Conservation (phyloP, 2,329 filamentous ascomycete genomes). For the Hypoxylon sp. region DNA sequence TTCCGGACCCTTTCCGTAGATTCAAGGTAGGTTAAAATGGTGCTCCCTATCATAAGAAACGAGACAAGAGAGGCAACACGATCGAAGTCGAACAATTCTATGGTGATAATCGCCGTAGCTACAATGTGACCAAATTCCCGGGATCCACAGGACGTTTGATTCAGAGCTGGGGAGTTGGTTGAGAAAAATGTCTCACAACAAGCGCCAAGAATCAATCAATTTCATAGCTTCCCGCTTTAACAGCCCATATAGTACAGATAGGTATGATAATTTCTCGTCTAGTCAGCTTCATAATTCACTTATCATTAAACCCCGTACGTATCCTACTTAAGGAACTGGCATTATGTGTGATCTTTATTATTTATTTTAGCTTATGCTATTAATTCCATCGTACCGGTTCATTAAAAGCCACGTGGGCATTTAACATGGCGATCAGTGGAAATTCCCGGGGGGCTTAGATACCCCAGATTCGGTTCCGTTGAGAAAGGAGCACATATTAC, state of each 20-base stretch:
- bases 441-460: conserved; percentile 24
- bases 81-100: conserved; percentile 36
- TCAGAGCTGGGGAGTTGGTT: conserved; percentile 27
- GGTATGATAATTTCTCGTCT: conserved; percentile 17
- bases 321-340: conserved; percentile 12
- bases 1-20: conserved; percentile 10
- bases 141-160: conserved; percentile 27
- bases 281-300: conserved; percentile 13
- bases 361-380: conserved; percentile 30
- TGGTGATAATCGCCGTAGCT: conserved; percentile 32
- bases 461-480: conserved; percentile 36
- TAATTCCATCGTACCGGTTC: conserved; percentile 39
- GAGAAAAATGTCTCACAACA: conserved; percentile 26
- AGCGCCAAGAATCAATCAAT: conserved; percentile 40
- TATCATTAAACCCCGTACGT: not conserved
- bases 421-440: conserved; percentile 32
- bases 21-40: conserved; percentile 8
- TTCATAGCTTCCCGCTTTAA: conserved; percentile 20
- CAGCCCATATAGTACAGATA: not conserved
- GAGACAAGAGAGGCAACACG: conserved; percentile 31
- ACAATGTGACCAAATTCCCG: conserved; percentile 30
- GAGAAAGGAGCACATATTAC: conserved; percentile 11
- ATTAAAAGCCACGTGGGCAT: conserved; percentile 42
- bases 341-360: conserved; percentile 5
- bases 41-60: conserved; percentile 1